phyloP scores from a whole-genome alignment of 2,329 filamentous ascomycete species.

The Colletotrichum spinosum region DNA sequence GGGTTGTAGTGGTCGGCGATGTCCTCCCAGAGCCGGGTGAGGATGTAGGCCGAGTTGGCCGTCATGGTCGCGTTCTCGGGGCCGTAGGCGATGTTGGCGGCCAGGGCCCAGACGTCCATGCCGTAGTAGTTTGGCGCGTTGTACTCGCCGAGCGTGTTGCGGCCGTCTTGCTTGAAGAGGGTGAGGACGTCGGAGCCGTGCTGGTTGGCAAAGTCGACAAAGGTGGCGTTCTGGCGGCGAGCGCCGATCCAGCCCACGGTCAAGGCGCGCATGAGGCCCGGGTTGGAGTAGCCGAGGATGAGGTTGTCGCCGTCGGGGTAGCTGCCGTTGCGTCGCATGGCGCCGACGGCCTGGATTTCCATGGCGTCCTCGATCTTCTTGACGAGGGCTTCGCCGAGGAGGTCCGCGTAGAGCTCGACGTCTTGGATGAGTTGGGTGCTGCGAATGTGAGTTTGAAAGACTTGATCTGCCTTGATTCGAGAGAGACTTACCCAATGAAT shows the following conservation, averaged over 20 bases:
- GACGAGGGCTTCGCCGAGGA: constrained; percentile 47
- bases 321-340: constrained; percentile 54
- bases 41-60: constrained; percentile 43
- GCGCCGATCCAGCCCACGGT: constrained; percentile 55
- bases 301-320: constrained; percentile 53
- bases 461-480: not conserved
- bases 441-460: not conserved
- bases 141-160: constrained; percentile 51
- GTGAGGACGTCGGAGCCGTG: constrained; percentile 45
- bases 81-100: constrained; percentile 51
- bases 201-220: constrained; percentile 50
- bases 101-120: constrained; percentile 54
- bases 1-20: constrained; percentile 51
- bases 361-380: constrained; percentile 50
- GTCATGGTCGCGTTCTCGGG: constrained; percentile 45
- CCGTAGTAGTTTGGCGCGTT: constrained; percentile 56
- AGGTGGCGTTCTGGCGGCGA: constrained; percentile 49
- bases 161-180: constrained; percentile 47
- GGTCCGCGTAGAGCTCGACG: constrained; percentile 48
- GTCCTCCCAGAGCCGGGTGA: constrained; percentile 49
- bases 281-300: constrained; percentile 54
- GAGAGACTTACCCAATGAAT: constrained; percentile 45
- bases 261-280: constrained; percentile 53
- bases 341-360: constrained; percentile 50
- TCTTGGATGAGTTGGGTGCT: constrained; percentile 50